Evolutionary conservation across 2,329 filamentous ascomycete genomes (phyloP).

Genomic region (Colletotrichum shisoi): DNA sequence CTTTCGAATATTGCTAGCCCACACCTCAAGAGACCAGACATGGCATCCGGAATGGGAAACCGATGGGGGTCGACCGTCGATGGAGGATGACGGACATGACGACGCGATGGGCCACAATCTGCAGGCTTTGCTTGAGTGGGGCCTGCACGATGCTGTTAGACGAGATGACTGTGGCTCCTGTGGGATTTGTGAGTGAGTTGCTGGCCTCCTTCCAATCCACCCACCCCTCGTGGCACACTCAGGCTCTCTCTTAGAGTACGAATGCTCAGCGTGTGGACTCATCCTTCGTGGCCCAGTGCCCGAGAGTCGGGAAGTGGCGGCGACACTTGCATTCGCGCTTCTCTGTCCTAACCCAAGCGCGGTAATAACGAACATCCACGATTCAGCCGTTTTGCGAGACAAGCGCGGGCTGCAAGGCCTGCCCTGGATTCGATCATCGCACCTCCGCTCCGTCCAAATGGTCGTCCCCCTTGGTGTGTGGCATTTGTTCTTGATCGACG

Average conservation of each 20-base stretch:
- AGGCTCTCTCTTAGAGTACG: background rate
- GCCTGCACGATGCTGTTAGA: slow-evolving; percentile 7
- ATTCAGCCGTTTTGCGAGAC: slow-evolving; percentile 24
- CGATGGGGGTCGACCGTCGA: background rate
- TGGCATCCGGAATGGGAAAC: slow-evolving; percentile 6
- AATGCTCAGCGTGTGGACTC: background rate
- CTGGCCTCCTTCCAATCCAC: slow-evolving; percentile 10
- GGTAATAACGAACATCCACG: slow-evolving; percentile 27
- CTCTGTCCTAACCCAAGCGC: slow-evolving; percentile 33
- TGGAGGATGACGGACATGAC: slow-evolving; percentile 30
- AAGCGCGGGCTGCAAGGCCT: slow-evolving; percentile 32
- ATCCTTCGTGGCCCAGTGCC: background rate
- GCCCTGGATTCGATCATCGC: slow-evolving; percentile 26
- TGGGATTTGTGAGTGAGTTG: background rate
- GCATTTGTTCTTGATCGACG: slow-evolving; percentile 33
- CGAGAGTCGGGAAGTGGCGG: slow-evolving; percentile 21
- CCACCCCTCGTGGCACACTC: slow-evolving; percentile 3
- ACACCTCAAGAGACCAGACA: slow-evolving; percentile 24
- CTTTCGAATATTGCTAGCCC: slow-evolving; percentile 15
- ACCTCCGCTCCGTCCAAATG: slow-evolving; percentile 5
- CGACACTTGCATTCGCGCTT: slow-evolving; percentile 28
- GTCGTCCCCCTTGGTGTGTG: slow-evolving; percentile 25
- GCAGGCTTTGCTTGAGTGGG: slow-evolving; percentile 15
- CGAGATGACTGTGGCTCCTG: slow-evolving; percentile 22
- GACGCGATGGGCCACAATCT: slow-evolving; percentile 11